These are phyloP conservation scores for Chaetomium cochliodes DNA, from an alignment of 495 filamentous ascomycete species.

Conservation along the genomic window DNA sequence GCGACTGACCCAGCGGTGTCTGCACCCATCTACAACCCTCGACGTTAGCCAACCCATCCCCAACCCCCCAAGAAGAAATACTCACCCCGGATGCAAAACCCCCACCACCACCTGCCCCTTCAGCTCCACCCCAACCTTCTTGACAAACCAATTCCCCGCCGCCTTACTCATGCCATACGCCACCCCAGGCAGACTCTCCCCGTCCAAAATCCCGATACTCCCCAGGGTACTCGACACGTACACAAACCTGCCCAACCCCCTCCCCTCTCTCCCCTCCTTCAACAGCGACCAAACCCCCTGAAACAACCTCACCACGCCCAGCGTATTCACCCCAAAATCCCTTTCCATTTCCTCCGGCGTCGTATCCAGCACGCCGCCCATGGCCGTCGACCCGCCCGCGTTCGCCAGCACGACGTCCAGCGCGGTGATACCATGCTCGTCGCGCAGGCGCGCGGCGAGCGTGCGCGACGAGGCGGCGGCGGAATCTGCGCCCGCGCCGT, in stretches of 20 bases:
- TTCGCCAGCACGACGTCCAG: conserved; percentile 57
- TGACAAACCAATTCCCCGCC: conserved; percentile 31
- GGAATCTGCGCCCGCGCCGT: conserved; percentile 18
- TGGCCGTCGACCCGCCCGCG: conserved; percentile 40
- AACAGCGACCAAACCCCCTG: conserved; percentile 34
- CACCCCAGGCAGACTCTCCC: conserved; percentile 24
- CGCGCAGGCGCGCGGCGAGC: conserved; percentile 28
- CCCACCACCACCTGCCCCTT: conserved; percentile 29
- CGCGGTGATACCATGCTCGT: conserved; percentile 31
- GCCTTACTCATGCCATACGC: conserved; percentile 37
- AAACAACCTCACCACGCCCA: conserved; percentile 35
- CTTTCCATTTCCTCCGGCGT: conserved; percentile 17
- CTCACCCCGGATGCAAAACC: conserved; percentile 37
- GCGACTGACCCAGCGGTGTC: conserved; percentile 38
- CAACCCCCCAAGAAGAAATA: background rate
- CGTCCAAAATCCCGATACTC: conserved; percentile 34
- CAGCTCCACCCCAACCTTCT: conserved; percentile 29
- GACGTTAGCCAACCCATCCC: conserved; percentile 2
- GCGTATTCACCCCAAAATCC: conserved; percentile 37
- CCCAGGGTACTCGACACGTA: conserved; percentile 36
- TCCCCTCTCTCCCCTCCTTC: conserved; percentile 1
- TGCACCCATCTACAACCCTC: conserved; percentile 40
- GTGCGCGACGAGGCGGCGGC: conserved; percentile 33
- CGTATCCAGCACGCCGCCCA: conserved; percentile 22
- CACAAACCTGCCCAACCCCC: conserved; percentile 32